These are phyloP conservation scores for Aquilaria agallochum DNA, from an alignment of 441 rosid species.

Conservation along the genomic window DNA sequence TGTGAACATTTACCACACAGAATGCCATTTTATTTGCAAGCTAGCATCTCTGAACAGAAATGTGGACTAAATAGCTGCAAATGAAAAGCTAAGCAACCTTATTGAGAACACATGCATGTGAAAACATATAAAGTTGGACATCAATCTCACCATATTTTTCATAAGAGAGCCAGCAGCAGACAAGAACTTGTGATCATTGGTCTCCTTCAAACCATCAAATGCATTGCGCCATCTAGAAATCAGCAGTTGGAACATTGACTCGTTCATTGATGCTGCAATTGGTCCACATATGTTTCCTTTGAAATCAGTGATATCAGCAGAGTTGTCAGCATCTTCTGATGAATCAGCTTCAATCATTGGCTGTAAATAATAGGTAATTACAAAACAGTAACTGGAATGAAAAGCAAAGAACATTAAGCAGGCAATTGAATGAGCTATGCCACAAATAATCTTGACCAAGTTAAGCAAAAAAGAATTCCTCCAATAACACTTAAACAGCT, in stretches of 20 bases:
- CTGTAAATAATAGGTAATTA: constrained; percentile 28
- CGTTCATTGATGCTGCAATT: constrained; percentile 86
- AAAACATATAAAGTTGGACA: constrained; percentile 13
- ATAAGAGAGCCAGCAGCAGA: constrained; percentile 82
- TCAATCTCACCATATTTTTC: constrained; percentile 69
- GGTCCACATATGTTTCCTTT: constrained; percentile 91
- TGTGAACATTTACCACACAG: too few relatives aligned
- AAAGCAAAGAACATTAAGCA: too few relatives aligned
- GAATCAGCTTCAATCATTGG: constrained; percentile 31
- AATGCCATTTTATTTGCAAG: too few relatives aligned
- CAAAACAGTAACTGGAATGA: neutral
- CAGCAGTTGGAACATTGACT: constrained; percentile 85
- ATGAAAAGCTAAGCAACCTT: neutral
- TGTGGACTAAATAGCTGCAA: too few relatives aligned
- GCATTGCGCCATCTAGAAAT: constrained; percentile 84
- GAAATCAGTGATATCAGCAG: constrained; percentile 45
- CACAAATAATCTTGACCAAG: too few relatives aligned
- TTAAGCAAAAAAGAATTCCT: constrained; percentile 5
- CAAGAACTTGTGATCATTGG: constrained; percentile 75
- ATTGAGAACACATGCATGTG: neutral
- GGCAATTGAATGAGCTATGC: too few relatives aligned
- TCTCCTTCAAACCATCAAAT: constrained; percentile 85
- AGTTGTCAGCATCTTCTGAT: constrained; percentile 26
- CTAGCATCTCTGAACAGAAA: too few relatives aligned
- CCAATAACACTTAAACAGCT: constrained; percentile 4